Conservation (phyloP, 176 grass and related monocot genomes). For the Tillandsia fasciculata region DNA sequence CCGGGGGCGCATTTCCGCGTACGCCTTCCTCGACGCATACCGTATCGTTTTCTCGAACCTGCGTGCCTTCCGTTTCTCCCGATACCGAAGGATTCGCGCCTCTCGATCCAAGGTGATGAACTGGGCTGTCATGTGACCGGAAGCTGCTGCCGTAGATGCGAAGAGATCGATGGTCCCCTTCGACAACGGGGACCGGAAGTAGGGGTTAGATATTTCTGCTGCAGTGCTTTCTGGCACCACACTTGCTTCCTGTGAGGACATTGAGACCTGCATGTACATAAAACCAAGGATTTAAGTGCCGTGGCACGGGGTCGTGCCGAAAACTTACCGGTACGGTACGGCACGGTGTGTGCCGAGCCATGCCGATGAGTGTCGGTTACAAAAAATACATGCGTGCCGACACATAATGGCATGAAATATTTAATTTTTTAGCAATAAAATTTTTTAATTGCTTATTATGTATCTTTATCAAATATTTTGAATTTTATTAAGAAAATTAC, state of each 20-base stretch:
- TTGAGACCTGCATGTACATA: constrained; percentile 14
- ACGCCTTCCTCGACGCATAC: constrained; percentile 46
- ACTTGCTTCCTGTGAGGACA: constrained; percentile 33
- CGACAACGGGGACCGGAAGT: constrained; percentile 5
- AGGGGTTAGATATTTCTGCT: constrained; percentile 21
- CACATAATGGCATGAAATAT: no score
- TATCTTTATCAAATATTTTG: no score
- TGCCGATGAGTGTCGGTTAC: no score
- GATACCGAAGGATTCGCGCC: constrained; percentile 29
- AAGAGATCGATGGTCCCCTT: constrained; percentile 34
- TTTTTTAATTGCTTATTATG: no score
- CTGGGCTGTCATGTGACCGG: constrained; percentile 26
- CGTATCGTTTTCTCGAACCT: constrained; percentile 38
- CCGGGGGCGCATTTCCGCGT: constrained; percentile 36
- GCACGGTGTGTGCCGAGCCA: no score
- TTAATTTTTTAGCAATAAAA: no score
- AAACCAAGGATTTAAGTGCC: no score
- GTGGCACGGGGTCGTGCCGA: no score
- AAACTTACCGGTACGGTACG: no score
- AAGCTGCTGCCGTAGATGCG: neutral
- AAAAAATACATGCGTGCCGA: no score
- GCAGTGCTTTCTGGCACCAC: constrained; percentile 18
- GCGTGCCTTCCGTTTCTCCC: constrained; percentile 34
- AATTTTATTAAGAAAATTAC: no score
- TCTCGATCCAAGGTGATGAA: constrained; percentile 27